Percentiles rank a stretch among this genome's conserved stretches.
Evolutionary conservation across 2,329 filamentous ascomycete genomes (phyloP).

Genomic region (Curvularia verruculosa): DNA sequence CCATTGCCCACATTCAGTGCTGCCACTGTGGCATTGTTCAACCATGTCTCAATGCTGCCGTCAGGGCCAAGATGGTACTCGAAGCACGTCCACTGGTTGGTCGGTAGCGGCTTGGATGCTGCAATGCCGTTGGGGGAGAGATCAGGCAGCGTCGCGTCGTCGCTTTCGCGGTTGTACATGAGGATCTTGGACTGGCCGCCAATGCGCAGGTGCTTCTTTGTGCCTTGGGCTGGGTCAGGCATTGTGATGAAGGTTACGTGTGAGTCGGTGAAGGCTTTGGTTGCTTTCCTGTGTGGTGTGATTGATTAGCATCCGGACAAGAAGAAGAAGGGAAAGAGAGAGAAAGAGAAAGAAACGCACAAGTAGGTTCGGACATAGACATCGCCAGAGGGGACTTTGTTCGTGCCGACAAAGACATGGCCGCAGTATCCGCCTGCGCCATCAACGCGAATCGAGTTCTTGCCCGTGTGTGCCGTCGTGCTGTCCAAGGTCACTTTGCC

Average conservation of each 20-base stretch:
- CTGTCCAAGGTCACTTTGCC: constrained; percentile 64
- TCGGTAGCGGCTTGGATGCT: constrained; percentile 58
- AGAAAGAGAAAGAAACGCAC: constrained; percentile 51
- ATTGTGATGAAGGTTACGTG: constrained; percentile 70
- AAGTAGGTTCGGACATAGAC: constrained; percentile 63
- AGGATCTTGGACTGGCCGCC: constrained; percentile 66
- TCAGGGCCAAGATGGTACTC: constrained; percentile 66
- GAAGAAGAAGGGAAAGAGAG: not conserved
- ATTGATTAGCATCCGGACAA: not conserved
- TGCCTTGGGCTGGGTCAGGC: constrained; percentile 63
- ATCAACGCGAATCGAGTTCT: constrained; percentile 78
- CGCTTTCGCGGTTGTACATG: constrained; percentile 69
- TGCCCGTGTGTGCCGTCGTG: constrained; percentile 58
- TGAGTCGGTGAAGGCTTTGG: constrained; percentile 62
- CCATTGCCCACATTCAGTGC: constrained; percentile 59
- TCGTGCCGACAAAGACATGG: constrained; percentile 67
- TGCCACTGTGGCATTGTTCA: constrained; percentile 59
- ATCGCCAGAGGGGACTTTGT: constrained; percentile 61
- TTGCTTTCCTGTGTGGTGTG: constrained; percentile 55
- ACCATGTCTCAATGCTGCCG: constrained; percentile 66
- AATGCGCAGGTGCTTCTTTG: constrained; percentile 66
- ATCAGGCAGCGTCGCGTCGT: constrained; percentile 67
- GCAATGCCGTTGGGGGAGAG: constrained; percentile 66
- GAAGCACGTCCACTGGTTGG: constrained; percentile 63
- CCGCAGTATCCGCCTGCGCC: constrained; percentile 63